Base-by-base conservation (phyloP, 2,329 filamentous ascomycete genomes). In the Xylaria hypoxylon region DNA sequence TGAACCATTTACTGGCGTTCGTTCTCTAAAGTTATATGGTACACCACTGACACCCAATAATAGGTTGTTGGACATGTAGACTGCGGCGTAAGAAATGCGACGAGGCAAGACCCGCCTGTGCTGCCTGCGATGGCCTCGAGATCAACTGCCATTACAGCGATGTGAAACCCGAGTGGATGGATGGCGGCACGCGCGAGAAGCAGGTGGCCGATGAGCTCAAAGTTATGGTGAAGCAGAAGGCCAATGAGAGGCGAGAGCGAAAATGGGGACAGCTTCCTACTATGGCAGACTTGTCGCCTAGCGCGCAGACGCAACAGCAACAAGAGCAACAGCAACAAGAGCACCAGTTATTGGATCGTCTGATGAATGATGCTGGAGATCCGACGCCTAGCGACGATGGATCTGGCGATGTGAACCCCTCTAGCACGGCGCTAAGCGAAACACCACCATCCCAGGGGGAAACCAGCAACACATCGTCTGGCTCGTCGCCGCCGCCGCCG, bases 181-280 rank as follows among this genome's bases (percentile, higher is more conserved):
- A 80, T 55, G 75, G 74, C 3, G 77, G 77, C 7, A 61, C 40
- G 22, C 70, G 65, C 15, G 78, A 81, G 65, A 73, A 76, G 59
- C 71, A 78, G 68, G 82, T 80, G 78, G 76, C 77, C n/a, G 70
- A 73, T 28, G 65, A 70, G 47, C 53, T 89, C 68, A 89, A 89
- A 76, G 76, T 77, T n/a, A 82, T 88, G 75, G 83, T 89, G 67
- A 89, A 87, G 77, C 79, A 82, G 59, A 83, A 83, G 68, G 84
- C 85, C 31, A 79, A 78, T 69, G 81, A 80, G 72, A 82, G 86
- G 2, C 78, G 85, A 50, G 84, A 87, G 61, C 73, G 74, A 67
- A 84, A 82, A 69, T 84, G 84, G 63, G 78, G 84, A 59, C 79
- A 82, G 51, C 42, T 66, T 6, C 64, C 64, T 15, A 53, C 63